A percentile compares a stretch with the other conserved stretches of the same genome.
phyloP scores from a whole-genome alignment of 306 rosid species.

The Malus sylvestris region DNA sequence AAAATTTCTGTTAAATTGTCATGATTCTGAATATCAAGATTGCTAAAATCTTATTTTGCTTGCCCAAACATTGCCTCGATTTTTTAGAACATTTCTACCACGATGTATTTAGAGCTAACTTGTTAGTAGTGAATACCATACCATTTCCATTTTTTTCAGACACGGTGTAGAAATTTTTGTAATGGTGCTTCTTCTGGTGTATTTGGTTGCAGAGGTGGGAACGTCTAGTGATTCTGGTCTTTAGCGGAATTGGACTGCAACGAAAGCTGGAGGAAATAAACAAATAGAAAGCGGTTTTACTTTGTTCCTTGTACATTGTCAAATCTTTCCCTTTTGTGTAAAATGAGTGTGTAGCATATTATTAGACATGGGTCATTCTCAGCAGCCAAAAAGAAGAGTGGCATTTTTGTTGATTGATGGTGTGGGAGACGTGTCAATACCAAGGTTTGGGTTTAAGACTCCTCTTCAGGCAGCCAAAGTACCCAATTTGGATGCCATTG shows the following conservation, averaged over 20 bases:
- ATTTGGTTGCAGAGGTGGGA: slow-evolving; percentile 24
- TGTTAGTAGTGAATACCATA: neutral
- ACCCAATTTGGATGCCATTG: slow-evolving; percentile 75
- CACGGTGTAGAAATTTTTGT: neutral
- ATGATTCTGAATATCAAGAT: neutral
- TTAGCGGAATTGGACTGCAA: neutral
- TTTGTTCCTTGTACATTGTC: neutral
- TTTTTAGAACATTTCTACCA: neutral
- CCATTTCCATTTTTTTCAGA: neutral
- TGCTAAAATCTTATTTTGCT: neutral
- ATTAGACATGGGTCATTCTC: slow-evolving; percentile 38
- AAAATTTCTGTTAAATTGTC: neutral
- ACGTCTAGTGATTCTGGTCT: slow-evolving; percentile 14
- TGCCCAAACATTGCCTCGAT: neutral
- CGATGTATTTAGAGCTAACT: neutral
- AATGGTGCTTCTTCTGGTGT: neutral
- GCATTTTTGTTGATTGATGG: slow-evolving; percentile 96
- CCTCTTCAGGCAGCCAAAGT: slow-evolving; percentile 83
- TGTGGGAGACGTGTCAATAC: slow-evolving; percentile 84
- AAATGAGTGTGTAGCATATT: neutral
- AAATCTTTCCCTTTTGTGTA: neutral
- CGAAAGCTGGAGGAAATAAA: neutral
- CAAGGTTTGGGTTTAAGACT: slow-evolving; percentile 68
- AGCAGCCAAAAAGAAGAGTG: slow-evolving; percentile 71
- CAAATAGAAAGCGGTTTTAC: neutral